phyloP scores from a whole-genome alignment of 805 yeast genomes.

The Lipomyces chichibuensis region DNA sequence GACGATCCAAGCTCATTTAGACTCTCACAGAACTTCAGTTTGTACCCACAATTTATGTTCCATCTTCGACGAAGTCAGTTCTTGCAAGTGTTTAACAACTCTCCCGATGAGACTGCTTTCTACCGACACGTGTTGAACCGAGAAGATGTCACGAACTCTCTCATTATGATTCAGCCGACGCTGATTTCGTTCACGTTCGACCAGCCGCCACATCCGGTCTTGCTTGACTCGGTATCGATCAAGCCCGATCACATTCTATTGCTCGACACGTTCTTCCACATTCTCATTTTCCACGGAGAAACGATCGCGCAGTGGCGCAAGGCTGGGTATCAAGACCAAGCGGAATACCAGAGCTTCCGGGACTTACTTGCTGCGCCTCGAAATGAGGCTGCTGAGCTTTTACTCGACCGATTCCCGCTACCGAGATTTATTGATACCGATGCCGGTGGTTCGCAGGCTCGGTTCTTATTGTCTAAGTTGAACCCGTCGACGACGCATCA shows the following conservation, averaged over 20 bases:
- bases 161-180: constrained; percentile 98
- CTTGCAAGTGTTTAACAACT: constrained; percentile 92
- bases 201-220: constrained; percentile 85
- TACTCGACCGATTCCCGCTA: constrained; percentile 92
- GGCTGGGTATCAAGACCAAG: constrained; percentile 89
- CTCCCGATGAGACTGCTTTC: constrained; percentile 98
- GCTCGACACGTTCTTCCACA: constrained; percentile 95
- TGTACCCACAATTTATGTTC: constrained; percentile 94
- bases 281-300: constrained; percentile 92
- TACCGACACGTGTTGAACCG: constrained; percentile 89
- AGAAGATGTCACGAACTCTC: constrained; percentile 89
- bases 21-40: constrained; percentile 76
- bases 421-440: constrained; percentile 97
- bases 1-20: constrained; percentile 83
- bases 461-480: constrained; percentile 91
- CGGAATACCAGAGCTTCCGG: constrained; percentile 86
- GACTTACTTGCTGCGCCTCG: constrained; percentile 85
- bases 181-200: constrained; percentile 82
- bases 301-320: constrained; percentile 96
- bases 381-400: constrained; percentile 86
- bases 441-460: constrained; percentile 98
- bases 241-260: constrained; percentile 84
- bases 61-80: constrained; percentile 96
- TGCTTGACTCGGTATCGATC: constrained; percentile 89
- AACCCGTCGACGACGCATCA: constrained; percentile 90